Base-by-base conservation (phyloP, 768 basidiomycete genomes). In the Leucosporidium scottii region DNA sequence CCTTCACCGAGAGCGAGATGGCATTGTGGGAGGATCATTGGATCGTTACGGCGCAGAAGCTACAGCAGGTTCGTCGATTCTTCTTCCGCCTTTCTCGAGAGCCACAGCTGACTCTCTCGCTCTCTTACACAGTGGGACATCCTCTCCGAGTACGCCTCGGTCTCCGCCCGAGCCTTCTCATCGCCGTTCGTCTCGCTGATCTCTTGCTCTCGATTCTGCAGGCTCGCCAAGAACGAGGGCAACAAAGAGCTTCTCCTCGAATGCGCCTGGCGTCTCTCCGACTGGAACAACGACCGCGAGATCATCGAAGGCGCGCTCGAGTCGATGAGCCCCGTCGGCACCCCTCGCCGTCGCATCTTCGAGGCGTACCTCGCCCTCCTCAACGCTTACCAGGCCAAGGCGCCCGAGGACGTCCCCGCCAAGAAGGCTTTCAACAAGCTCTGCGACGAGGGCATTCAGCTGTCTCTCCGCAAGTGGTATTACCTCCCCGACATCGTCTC, bases 1-100 rank as follows among this genome's bases (percentile, higher is more conserved):
- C 93, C 1, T 98, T 93, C 80, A 88, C 89, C 18, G 96, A 99
- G 78, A 83, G 88, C 2, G 96, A 99, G 78, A 97, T 93, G 77
- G 92, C 90, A 74, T 81, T 99, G 25, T 99, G 96, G 96, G 96
- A 99, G 75, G 96, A 99, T 77, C 96, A 99, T 77, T 99, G 96
- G 94, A 89, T 99, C 67, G 80, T 93, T 12, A 84, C 93, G 1
- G 88, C 92, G 0, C 91, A 94, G 80, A 99, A 99, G 78, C 81
- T 99, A 23, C 96, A 98, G 76, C 90, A 76, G 68, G 74, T 75
- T 17, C 59, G 72, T 48, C 31, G 15, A 12, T 8, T 13, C 27
- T 30, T n/a, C 25, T 5, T 28, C 31, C 28, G 0, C 18, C 13
- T 8, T 21, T 51, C 50, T 4, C 27, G 0, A 21, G 7, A 13